These are phyloP conservation scores for Fusarium praegraminearum DNA, from an alignment of 2,329 filamentous ascomycete genomes.

Conservation along the genomic window DNA sequence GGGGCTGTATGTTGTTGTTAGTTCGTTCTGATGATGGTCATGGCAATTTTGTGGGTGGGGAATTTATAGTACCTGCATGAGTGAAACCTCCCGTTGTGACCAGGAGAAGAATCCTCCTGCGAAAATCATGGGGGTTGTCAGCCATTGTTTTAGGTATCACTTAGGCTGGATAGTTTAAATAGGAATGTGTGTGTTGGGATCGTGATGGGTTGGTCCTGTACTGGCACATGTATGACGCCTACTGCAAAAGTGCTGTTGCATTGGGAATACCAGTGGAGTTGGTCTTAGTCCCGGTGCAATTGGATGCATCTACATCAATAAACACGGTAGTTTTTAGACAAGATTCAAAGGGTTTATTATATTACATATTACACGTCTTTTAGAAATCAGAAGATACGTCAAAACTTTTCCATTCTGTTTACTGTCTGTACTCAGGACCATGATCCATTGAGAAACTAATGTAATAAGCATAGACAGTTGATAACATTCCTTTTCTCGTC, in stretches of 20 bases:
- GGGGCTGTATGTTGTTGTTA: constrained; percentile 45
- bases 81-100: constrained; percentile 54
- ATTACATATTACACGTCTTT: no score
- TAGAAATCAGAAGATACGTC: background rate
- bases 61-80: constrained; percentile 47
- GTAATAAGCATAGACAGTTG: constrained; percentile 8
- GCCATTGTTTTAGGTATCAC: constrained; percentile 29
- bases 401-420: background rate
- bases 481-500: constrained; percentile 39
- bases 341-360: no score
- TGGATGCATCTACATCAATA: background rate
- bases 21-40: background rate
- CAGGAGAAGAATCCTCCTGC: constrained; percentile 49
- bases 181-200: constrained; percentile 9
- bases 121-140: constrained; percentile 15
- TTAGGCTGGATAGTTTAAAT: constrained; percentile 23
- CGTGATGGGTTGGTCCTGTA: constrained; percentile 18
- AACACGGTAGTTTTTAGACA: no score
- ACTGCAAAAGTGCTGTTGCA: background rate
- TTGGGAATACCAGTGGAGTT: constrained; percentile 1
- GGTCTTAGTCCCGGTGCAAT: background rate
- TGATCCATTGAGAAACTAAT: no score
- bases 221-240: constrained; percentile 31
- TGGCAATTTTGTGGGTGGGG: background rate
- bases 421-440: background rate